Base-by-base conservation (phyloP, 2,329 filamentous ascomycete genomes). In the Fusarium succisae region DNA sequence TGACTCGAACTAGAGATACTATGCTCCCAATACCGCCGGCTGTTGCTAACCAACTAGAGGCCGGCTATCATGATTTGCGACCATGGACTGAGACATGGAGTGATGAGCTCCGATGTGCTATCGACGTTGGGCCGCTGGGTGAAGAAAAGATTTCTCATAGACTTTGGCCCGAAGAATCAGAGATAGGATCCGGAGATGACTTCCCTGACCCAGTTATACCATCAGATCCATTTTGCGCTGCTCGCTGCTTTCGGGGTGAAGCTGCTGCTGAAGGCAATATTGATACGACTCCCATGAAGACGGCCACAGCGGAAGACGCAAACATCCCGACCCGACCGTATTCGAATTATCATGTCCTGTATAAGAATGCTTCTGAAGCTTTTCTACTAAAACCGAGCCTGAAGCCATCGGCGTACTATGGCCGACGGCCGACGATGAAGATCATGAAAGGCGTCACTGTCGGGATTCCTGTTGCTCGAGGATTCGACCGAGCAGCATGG, bases 61-160 rank as follows among this genome's bases (percentile, higher is more conserved):
- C 91, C n/a, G 95, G 96, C 11, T 99, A 97, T 80, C 86, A 92
- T 63, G 94, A 97, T 78, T 86, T 98, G 57, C 91, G 91, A 61
- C 94, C 94, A 1, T 98, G 96, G 92, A 95, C 93, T 4, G 91
- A 96, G 76, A 98, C 96, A 3, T 99, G 96, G 95, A 89, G 88
- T 59, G 95, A 98, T 78, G 96, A 99, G 82, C 85, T 99, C 13
- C 91, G 92, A 73, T 97, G 94, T 81, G 97, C 96, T 10, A 87
- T 98, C 11, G 94, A 98, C 57, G 94, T 98, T 65, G 96, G 96
- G 3, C 92, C 96, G 3, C 86, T 92, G 15, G 96, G 96, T 2
- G 96, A 99, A 82, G 92, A 96, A 83, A 98, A 98, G 81, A 92
- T 98, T 13, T 90, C 94, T 1, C 91, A 98, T 82, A 91, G 87